These are phyloP conservation scores for Taiozyma sp. DNA, from an alignment of 1,139 yeast genomes.

Conservation along the genomic window DNA sequence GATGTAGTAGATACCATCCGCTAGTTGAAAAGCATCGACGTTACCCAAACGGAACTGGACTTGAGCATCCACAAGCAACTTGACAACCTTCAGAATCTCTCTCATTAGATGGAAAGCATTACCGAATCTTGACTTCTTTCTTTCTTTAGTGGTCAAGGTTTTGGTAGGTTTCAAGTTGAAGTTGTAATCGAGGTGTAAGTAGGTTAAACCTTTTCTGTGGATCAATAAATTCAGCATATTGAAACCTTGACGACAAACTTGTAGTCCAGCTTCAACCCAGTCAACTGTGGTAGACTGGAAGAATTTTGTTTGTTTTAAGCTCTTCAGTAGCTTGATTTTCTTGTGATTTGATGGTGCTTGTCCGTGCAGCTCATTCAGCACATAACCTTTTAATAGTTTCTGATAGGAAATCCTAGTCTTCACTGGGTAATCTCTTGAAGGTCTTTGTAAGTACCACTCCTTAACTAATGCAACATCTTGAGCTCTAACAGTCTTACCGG, in stretches of 20 bases:
- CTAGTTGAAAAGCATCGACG: slow-evolving; percentile 88
- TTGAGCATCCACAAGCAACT: slow-evolving; percentile 88
- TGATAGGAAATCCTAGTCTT: slow-evolving; percentile 87
- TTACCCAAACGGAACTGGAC: slow-evolving; percentile 88
- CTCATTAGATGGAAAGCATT: slow-evolving; percentile 93
- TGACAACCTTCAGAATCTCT: slow-evolving; percentile 77
- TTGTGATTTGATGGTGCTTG: slow-evolving; percentile 36
- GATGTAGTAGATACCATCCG: slow-evolving; percentile 90
- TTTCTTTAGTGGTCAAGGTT: slow-evolving; percentile 92
- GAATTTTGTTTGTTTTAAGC: slow-evolving; percentile 73
- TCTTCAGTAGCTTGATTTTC: slow-evolving; percentile 58
- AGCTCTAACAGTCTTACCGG: slow-evolving; percentile 73
- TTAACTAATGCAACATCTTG: slow-evolving; percentile 87
- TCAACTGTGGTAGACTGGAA: slow-evolving; percentile 91
- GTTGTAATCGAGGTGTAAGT: slow-evolving; percentile 90
- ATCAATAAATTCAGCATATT: slow-evolving; percentile 88
- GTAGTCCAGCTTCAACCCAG: slow-evolving; percentile 98
- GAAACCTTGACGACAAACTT: slow-evolving; percentile 88
- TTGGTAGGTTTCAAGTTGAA: slow-evolving; percentile 95
- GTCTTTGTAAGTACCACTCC: slow-evolving; percentile 74
- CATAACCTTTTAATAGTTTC: slow-evolving; percentile 70
- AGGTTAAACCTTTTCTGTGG: slow-evolving; percentile 88
- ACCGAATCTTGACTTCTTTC: slow-evolving; percentile 94
- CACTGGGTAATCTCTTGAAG: slow-evolving; percentile 49
- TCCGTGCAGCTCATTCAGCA: slow-evolving; percentile 64